Base-by-base conservation (phyloP, 2,329 filamentous ascomycete species). In the Stemphylium beticola region DNA sequence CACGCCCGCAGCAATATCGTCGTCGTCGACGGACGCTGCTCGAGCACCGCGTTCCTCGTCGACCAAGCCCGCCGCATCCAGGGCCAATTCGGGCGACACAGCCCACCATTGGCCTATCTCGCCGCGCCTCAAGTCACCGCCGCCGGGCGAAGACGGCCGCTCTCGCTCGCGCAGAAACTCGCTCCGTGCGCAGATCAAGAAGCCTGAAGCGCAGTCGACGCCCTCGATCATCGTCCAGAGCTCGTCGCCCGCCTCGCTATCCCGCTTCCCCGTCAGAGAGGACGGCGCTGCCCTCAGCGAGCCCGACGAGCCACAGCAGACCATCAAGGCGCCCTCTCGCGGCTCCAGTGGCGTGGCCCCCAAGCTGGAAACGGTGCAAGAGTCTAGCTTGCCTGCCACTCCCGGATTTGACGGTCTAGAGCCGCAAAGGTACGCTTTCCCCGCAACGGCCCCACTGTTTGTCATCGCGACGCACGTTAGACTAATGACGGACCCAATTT, bases 281-380 rank as follows among this genome's bases (percentile, higher is more conserved):
- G 69, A 73, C 47, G 61, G 49, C 15, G 55, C 55, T 33, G 54
- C 55, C 36, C 60, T 58, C 29, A 73, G 67, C 64, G 76, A 76
- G 48, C 60, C 67, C 26, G 76, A 78, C 15, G 70, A 76, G 48
- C 74, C 77, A 48, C 57, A 65, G 20, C 58, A 71, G 53, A 71
- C 66, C 51, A 70, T 75, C 42, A 81, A 81, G 61, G 71, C 65
- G 12, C 67, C 75, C 11, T 66, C 74, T 70, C 85, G 87, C 61
- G 84, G 83, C 55, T 80, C 82, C 47, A 86, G 82, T 69, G 83
- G 81, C 46, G 63, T 58, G 53, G 83, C 82, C 46, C 83, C 87
- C 43, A 85, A 85, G 42, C 79, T 97, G 53, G 93, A 96, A 77
- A 97, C 95, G 0, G 93, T 98, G 14, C 90, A 96, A 72, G 93